Base-by-base conservation (phyloP, 441 rosid genomes). In the Adansonia grandidieri region DNA sequence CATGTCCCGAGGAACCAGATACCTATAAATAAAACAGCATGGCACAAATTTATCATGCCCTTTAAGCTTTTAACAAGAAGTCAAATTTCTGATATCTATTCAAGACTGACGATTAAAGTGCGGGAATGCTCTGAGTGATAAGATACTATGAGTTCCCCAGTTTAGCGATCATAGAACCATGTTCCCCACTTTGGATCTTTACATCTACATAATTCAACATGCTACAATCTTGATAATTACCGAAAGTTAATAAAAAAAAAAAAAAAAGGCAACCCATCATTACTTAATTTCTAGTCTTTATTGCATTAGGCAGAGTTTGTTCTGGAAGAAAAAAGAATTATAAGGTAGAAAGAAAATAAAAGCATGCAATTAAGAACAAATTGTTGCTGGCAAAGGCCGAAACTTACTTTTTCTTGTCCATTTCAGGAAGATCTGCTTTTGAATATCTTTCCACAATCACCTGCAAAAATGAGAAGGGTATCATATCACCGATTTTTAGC, bases 321-420 rank as follows among this genome's bases (percentile, higher is more conserved):
- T 9, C 37, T 20, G 28, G 10, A 20, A 48, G 11, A 47, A 48
- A 14, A 11, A 70, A 32, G 14, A 50, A 50, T 42, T 22, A n/a
- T 40, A 53, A 54, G 47, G 73, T 42, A 63, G n/a, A 40, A 17
- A 73, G 13, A 54, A 22, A 44, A 58, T 19, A 10, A 67, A 67
- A 47, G 0, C 13, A 65, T 4, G 19, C 53, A 24, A 45, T 75
- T 83, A 68, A 77, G 54, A 42, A 74, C 54, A 48, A 74, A 56
- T 45, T 57, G 63, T 13, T 50, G 61, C 24, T 61, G 68, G 42
- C 5, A 20, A 58, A 66, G 70, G 42, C 58, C 47, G 24, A 73
- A 75, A 82, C 90, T 84, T 87, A 95, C 95, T 91, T 95, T 80
- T 86, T 93, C 88, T 93, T 95, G 77, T 91, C 97, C 88, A 95